Conservation (phyloP, 805 yeast genomes). For the Vanderwaltozyma yarrowii region DNA sequence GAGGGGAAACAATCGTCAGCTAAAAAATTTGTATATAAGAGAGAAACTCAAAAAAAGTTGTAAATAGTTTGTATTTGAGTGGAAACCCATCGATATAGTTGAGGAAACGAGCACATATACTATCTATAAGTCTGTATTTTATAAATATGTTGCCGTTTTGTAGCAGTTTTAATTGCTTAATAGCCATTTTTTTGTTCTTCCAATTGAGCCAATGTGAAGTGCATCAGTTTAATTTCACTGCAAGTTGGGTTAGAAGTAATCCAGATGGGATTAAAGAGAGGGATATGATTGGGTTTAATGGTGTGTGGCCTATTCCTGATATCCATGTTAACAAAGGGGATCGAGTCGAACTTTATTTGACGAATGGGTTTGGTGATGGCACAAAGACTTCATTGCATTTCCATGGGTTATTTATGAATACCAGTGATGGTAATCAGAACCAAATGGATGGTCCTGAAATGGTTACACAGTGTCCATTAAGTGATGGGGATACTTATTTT, state of each 20-base stretch:
- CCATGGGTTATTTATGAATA: constrained; percentile 67
- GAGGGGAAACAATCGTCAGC: too few relatives aligned
- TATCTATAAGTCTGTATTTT: too few relatives aligned
- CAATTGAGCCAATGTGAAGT: too few relatives aligned
- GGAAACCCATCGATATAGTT: too few relatives aligned
- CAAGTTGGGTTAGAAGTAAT: constrained; percentile 50
- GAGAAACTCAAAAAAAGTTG: too few relatives aligned
- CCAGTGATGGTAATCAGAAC: constrained; percentile 31
- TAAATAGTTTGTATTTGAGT: too few relatives aligned
- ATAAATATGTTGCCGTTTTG: too few relatives aligned
- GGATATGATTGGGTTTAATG: constrained; percentile 56
- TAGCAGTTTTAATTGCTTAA: too few relatives aligned
- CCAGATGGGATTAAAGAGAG: constrained; percentile 56
- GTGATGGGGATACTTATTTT: constrained; percentile 52
- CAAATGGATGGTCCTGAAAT: constrained; percentile 75
- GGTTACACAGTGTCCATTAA: constrained; percentile 74
- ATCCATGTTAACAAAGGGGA: constrained; percentile 59
- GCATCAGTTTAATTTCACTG: constrained; percentile 47
- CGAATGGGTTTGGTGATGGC: constrained; percentile 45
- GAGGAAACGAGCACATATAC: too few relatives aligned
- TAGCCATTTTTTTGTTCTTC: too few relatives aligned
- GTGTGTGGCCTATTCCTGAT: constrained; percentile 64
- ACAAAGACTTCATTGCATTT: constrained; percentile 56
- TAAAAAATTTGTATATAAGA: too few relatives aligned
- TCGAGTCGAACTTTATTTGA: constrained; percentile 46